A percentile compares a stretch with the other conserved stretches of the same genome.
phyloP scores from a whole-genome alignment of 345 rosid species.

The Syzygium grande region DNA sequence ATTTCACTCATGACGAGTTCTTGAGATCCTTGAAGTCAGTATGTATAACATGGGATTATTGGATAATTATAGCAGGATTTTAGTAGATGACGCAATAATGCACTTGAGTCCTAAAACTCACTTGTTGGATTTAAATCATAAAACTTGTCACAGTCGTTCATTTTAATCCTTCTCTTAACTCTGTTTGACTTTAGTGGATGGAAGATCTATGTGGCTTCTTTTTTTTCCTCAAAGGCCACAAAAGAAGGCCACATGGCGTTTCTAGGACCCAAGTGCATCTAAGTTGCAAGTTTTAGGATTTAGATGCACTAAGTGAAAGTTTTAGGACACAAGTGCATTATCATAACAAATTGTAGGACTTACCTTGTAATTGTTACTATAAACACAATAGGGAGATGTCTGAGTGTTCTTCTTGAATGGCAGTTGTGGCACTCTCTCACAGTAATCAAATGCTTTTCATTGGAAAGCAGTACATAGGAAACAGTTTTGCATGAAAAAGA shows the following conservation, averaged over 20 bases:
- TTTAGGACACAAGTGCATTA: not conserved
- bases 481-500: not conserved
- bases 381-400: not conserved
- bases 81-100: not conserved
- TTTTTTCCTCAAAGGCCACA: not conserved
- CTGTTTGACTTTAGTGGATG: not conserved
- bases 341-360: not conserved
- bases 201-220: not conserved
- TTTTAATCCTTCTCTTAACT: not conserved
- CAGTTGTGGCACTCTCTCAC: not conserved
- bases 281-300: not conserved
- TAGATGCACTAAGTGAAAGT: not conserved
- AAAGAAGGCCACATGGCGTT: not conserved
- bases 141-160: not conserved
- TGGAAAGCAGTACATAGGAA: not conserved
- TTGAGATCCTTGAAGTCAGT: not conserved
- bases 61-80: not conserved
- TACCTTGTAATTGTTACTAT: not conserved
- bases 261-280: not conserved
- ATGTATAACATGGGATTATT: not conserved
- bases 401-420: not conserved
- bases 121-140: not conserved
- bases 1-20: not conserved
- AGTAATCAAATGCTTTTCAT: not conserved
- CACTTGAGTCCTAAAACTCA: not conserved